Evolutionary conservation across 2,329 filamentous ascomycete species (phyloP).

Genomic region (Xylariales sp.): DNA sequence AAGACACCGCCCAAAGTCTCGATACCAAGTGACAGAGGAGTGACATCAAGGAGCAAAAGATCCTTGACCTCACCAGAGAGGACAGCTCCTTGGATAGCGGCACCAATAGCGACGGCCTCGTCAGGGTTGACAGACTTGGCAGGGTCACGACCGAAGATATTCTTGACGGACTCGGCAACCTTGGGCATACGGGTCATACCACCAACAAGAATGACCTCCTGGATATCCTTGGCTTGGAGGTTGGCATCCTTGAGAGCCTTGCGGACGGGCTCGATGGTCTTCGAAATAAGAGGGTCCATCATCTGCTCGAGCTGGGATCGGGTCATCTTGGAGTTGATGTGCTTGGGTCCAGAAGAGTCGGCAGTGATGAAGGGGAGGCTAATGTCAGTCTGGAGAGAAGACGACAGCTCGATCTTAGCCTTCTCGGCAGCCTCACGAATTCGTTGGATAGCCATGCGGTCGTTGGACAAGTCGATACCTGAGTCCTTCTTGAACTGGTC

Average conservation of each 20-base stretch:
- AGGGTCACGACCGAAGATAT: constrained; percentile 91
- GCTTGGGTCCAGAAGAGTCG: constrained; percentile 91
- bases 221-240: constrained; percentile 87
- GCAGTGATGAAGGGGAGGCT: constrained; percentile 99
- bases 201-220: constrained; percentile 96
- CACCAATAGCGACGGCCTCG: constrained; percentile 96
- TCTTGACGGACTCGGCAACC: constrained; percentile 93
- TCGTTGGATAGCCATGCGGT: constrained; percentile 98
- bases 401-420: constrained; percentile 98
- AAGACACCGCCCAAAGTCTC: constrained; percentile 98
- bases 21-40: constrained; percentile 93
- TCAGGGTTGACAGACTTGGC: constrained; percentile 99
- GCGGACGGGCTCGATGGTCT: constrained; percentile 86
- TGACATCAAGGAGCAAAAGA: constrained; percentile 90
- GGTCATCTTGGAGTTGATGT: constrained; percentile 95
- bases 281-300: constrained; percentile 81
- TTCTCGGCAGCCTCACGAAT: constrained; percentile 98
- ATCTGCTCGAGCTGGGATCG: constrained; percentile 90
- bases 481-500: constrained; percentile 96
- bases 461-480: constrained; percentile 79
- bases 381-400: constrained; percentile 92
- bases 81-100: constrained; percentile 94
- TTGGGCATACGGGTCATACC: constrained; percentile 99
- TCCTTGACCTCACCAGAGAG: constrained; percentile 96
- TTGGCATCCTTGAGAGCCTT: constrained; percentile 96